Percentiles rank a stretch among this genome's conserved stretches.
Conservation (phyloP, 83 land plant species). For the Picea engelmannii region DNA sequence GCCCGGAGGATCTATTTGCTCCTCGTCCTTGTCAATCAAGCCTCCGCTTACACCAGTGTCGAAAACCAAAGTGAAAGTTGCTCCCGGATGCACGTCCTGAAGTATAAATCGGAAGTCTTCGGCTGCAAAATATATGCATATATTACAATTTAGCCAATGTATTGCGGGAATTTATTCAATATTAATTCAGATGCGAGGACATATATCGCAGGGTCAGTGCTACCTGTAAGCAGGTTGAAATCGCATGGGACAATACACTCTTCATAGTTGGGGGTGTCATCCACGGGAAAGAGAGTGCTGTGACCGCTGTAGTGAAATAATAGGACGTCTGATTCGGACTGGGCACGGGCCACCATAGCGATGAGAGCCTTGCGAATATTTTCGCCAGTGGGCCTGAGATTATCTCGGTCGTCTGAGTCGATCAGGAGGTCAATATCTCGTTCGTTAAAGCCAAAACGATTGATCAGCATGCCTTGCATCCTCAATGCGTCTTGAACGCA, state of each 20-base stretch:
- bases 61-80: too few species aligned
- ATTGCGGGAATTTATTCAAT: too few species aligned
- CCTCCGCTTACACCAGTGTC: too few species aligned
- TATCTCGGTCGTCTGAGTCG: constrained; percentile 41
- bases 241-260: constrained; percentile 80
- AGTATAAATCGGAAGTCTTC: too few species aligned
- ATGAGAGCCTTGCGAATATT: constrained; percentile 55
- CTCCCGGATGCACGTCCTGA: too few species aligned
- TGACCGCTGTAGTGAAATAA: constrained; percentile 89
- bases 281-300: neutral
- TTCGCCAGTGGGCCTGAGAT: constrained; percentile 63
- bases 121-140: too few species aligned
- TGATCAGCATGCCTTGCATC: constrained; percentile 44
- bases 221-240: constrained; percentile 57
- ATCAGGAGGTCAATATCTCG: constrained; percentile 50
- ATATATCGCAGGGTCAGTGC: too few species aligned
- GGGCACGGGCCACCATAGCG: constrained; percentile 38
- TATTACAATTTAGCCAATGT: too few species aligned
- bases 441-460: constrained; percentile 56
- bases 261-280: constrained; percentile 18
- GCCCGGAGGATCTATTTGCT: too few species aligned
- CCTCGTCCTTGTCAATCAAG: too few species aligned
- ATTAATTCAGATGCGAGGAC: too few species aligned
- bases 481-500: constrained; percentile 74
- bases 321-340: constrained; percentile 55